A percentile compares a stretch with the other conserved stretches of the same genome.
These are phyloP conservation scores for Talaromyces sp. DNA, from an alignment of 2,329 filamentous ascomycete genomes.

Conservation along the genomic window DNA sequence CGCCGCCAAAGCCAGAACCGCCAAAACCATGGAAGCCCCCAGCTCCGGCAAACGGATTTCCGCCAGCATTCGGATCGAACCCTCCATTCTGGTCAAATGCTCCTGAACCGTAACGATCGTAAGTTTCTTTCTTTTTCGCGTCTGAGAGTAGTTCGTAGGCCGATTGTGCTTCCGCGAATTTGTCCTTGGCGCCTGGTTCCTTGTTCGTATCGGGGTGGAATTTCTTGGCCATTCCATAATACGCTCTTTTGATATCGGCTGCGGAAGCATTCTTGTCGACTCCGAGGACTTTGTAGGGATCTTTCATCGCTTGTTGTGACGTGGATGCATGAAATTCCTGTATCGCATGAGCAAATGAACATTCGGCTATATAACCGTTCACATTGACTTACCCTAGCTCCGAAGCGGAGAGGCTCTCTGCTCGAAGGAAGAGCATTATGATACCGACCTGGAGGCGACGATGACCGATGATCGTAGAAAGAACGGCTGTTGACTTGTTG, in stretches of 20 bases:
- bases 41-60: slow-evolving; percentile 55
- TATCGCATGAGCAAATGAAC: background rate
- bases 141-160: slow-evolving; percentile 94
- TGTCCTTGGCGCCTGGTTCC: slow-evolving; percentile 87
- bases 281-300: slow-evolving; percentile 85
- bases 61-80: slow-evolving; percentile 69
- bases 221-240: slow-evolving; percentile 96
- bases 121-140: slow-evolving; percentile 87
- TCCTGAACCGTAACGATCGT: slow-evolving; percentile 85
- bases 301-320: slow-evolving; percentile 66
- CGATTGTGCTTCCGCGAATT: slow-evolving; percentile 86
- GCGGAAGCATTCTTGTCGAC: slow-evolving; percentile 77
- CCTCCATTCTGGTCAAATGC: slow-evolving; percentile 65
- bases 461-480: slow-evolving; percentile 31
- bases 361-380: background rate
- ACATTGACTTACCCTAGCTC: slow-evolving; percentile 30
- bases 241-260: slow-evolving; percentile 94
- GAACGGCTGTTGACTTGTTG: slow-evolving; percentile 35
- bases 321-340: slow-evolving; percentile 45
- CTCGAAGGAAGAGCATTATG: slow-evolving; percentile 27
- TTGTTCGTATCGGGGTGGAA: slow-evolving; percentile 98
- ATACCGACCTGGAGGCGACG: slow-evolving; percentile 27
- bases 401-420: slow-evolving; percentile 24
- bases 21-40: slow-evolving; percentile 61
- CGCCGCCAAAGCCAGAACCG: slow-evolving; percentile 49